phyloP scores from a whole-genome alignment of 306 rosid species.

The Fagus sylvatica region DNA sequence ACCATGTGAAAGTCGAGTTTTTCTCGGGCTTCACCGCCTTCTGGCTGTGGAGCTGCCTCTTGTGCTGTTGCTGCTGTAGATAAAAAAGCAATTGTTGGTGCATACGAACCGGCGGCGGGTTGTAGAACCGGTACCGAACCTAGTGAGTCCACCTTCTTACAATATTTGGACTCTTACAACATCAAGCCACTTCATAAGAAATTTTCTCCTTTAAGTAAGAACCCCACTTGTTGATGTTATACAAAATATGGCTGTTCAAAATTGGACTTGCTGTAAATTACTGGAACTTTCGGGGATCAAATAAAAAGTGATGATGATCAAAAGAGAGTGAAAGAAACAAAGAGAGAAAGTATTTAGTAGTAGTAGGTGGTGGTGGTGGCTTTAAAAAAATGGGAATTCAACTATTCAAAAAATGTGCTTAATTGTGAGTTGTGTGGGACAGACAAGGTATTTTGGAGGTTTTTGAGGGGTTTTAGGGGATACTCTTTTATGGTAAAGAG shows the following conservation, averaged over 20 bases:
- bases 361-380: background rate
- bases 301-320: too few relatives aligned
- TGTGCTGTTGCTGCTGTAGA: slow-evolving; percentile 25
- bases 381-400: background rate
- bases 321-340: too few relatives aligned
- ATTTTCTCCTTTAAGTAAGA: too few relatives aligned
- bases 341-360: background rate
- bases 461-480: slow-evolving; percentile 29
- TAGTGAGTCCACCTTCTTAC: slow-evolving; percentile 16
- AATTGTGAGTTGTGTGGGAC: background rate
- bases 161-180: too few relatives aligned
- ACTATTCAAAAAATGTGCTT: too few relatives aligned
- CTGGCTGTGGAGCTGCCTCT: slow-evolving; percentile 11
- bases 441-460: background rate
- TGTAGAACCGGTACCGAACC: slow-evolving; percentile 33
- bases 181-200: slow-evolving; percentile 18
- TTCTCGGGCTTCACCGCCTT: slow-evolving; percentile 10
- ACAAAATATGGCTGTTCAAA: too few relatives aligned
- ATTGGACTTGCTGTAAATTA: slow-evolving; percentile 34
- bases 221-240: too few relatives aligned
- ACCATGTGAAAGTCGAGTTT: too few relatives aligned
- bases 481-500: background rate
- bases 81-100: slow-evolving; percentile 19
- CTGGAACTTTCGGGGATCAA: slow-evolving; percentile 11
- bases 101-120: slow-evolving; percentile 16